Evolutionary conservation across 2,329 filamentous ascomycete genomes (phyloP), one percentile per base, ranked within the genome.

Genomic region (Colletotrichum sp.): DNA sequence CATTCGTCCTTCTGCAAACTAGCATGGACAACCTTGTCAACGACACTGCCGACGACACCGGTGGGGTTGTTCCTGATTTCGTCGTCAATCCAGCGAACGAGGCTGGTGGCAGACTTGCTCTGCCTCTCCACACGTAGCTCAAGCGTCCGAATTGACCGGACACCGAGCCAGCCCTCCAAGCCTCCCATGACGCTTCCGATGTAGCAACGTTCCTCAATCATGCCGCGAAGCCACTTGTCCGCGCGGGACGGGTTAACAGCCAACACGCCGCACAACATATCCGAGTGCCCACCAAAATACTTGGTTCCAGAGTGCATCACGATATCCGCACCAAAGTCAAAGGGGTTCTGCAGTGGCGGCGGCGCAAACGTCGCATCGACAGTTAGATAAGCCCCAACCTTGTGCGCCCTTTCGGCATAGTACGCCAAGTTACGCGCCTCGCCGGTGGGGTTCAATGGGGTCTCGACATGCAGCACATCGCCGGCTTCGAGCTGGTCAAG

Each of bases 301-400:
- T 99, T 99, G 21, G 96, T 98, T 5, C 96, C 97, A 67, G 91
- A 94, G 85, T 99, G 97, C 95, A 99, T 94, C 39, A 98, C 91
- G 1, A 96, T 85, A 84, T 99, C 96, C 32, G 94, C 95, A 63
- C 95, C 96, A 83, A 91, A 93, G 32, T 84, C 82, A 80, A 99
- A 97, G 0, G 97, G 96, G 80, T 98, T 94, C 83, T 95, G 94
- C 74, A 99, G 87, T 32, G 95, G 95, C 36, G 97, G 97, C 55
- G 97, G 97, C 5, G 93, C 97, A 85, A 99, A 98, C 0, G 97
- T 99, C 4, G 95, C 93, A 84, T 99, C 97, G 2, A 99, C 94
- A 15, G 93, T 94, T 64, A 99, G 88, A 72, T 91, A 91, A 10
- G 95, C 96, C 9, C 96, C 96, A 7, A 90, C 87, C 7, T 87